Base-by-base conservation (phyloP, 192 early-diverging fungal genomes). In the Cladochytrium replicatum region DNA sequence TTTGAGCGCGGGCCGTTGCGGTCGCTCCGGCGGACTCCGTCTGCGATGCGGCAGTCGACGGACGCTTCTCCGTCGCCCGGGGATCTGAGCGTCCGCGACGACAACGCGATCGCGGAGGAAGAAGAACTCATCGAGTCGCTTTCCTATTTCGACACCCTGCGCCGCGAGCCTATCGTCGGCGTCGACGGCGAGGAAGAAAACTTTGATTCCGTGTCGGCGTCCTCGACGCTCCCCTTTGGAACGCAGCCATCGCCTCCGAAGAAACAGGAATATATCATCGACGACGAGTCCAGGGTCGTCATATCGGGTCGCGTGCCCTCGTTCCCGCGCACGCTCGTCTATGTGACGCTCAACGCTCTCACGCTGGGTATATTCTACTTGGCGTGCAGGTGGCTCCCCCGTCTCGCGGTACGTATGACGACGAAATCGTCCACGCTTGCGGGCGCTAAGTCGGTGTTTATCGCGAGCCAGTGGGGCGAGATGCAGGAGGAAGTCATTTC, bases 321-420 rank as follows among this genome's bases (percentile, higher is more conserved):
- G 17, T 24, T 48, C 26, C 28, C 61, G 1, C 67, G 66, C 0
- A 46, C 77, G 5, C 69, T 78, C 38, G 27, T 84, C 4, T 93
- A 87, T 61, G 61, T 77, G 43, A 6, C 84, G 4, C 29, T 82
- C 2, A 85, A 78, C 19, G 9, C 87, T 27, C 49, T 84, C 37
- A 75, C 88, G 2, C 54, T 69, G 2, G 93, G 93, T 3, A 55
- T 83, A 6, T 53, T 84, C 1, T 89, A 79, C 44, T 63, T 96
- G 13, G 38, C 92, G 7, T 83, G 78, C 40, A 82, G 89, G 26
- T 96, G 95, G 93, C 57, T 95, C 29, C 87, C 89, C 43, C 57
- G 55, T 17, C 72, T 82, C 67, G 84, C 79, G 57, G 72, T 93
- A 26, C 50, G 54, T 41, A 78, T 85, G 71, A 81, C 83, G 0